Conservation (phyloP, 768 basidiomycete genomes). For the Termitomyces sp. region DNA sequence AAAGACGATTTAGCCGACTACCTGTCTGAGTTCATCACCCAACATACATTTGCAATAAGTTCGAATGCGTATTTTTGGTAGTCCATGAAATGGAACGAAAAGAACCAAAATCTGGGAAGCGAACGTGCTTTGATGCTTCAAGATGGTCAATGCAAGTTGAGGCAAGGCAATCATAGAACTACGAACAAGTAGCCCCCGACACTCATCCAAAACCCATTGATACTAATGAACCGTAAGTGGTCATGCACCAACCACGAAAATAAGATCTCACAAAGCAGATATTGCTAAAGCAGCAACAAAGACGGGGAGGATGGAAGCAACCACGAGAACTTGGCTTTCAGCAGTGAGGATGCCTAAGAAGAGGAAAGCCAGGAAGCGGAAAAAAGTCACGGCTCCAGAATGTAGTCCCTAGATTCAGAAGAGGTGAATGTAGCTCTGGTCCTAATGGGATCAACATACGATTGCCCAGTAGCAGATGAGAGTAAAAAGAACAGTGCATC, state of each 20-base stretch:
- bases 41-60: constrained; percentile 28
- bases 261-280: constrained; percentile 31
- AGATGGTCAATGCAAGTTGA: constrained; percentile 4
- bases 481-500: constrained; percentile 40
- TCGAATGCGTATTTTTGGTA: constrained; percentile 42
- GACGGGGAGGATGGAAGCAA: constrained; percentile 47
- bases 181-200: constrained; percentile 41
- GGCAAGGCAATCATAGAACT: background rate
- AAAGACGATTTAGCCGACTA: constrained; percentile 17
- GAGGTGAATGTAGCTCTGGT: background rate
- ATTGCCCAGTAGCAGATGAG: constrained; percentile 48
- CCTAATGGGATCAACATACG: constrained; percentile 21
- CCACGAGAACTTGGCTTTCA: constrained; percentile 43
- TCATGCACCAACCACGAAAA: background rate
- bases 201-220: constrained; percentile 57
- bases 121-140: constrained; percentile 45
- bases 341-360: constrained; percentile 49
- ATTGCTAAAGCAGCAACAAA: constrained; percentile 58
- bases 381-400: constrained; percentile 39
- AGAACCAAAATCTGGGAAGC: constrained; percentile 55
- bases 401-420: constrained; percentile 36
- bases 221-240: constrained; percentile 10
- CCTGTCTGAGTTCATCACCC: constrained; percentile 7
- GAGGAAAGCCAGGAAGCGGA: constrained; percentile 48
- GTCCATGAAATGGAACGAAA: constrained; percentile 50